Percentiles rank a stretch among this genome's conserved stretches.
These are phyloP conservation scores for Exophiala phaeomuriformis DNA, from an alignment of 2,329 filamentous ascomycete species.

Conservation along the genomic window DNA sequence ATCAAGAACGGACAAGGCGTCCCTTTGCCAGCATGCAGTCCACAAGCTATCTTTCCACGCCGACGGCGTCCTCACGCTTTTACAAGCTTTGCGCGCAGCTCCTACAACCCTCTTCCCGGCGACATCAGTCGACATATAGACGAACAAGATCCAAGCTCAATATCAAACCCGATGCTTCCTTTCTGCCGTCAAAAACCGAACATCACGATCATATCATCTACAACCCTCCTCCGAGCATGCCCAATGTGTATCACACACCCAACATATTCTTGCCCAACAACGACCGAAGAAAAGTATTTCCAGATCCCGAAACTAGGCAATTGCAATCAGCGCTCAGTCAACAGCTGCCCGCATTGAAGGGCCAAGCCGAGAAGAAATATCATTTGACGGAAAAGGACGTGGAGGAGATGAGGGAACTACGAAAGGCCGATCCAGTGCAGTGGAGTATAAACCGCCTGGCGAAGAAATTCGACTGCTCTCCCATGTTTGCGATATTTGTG, in stretches of 20 bases:
- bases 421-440: slow-evolving; percentile 48
- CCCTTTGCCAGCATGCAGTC: slow-evolving; percentile 17
- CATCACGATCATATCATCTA: slow-evolving; percentile 52
- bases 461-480: slow-evolving; percentile 55
- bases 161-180: slow-evolving; percentile 48
- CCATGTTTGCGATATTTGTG: slow-evolving; percentile 56
- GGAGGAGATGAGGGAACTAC: slow-evolving; percentile 51
- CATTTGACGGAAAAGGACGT: slow-evolving; percentile 53
- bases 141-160: slow-evolving; percentile 46
- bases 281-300: slow-evolving; percentile 37
- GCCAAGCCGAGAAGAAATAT: slow-evolving; percentile 52
- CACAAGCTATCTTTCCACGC: slow-evolving; percentile 3
- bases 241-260: slow-evolving; percentile 58
- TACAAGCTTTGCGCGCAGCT: slow-evolving; percentile 27
- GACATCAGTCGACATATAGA: slow-evolving; percentile 45
- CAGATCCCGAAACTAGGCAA: slow-evolving; percentile 26
- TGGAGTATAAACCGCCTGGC: slow-evolving; percentile 56
- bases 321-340: slow-evolving; percentile 24
- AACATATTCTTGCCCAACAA: slow-evolving; percentile 55
- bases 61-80: slow-evolving; percentile 23
- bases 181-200: slow-evolving; percentile 35
- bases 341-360: slow-evolving; percentile 40
- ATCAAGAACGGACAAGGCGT: not conserved
- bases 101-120: slow-evolving; percentile 28
- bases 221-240: slow-evolving; percentile 59